phyloP scores from a whole-genome alignment of 352 stramenopile genomes.

The Pythium monospermum region DNA sequence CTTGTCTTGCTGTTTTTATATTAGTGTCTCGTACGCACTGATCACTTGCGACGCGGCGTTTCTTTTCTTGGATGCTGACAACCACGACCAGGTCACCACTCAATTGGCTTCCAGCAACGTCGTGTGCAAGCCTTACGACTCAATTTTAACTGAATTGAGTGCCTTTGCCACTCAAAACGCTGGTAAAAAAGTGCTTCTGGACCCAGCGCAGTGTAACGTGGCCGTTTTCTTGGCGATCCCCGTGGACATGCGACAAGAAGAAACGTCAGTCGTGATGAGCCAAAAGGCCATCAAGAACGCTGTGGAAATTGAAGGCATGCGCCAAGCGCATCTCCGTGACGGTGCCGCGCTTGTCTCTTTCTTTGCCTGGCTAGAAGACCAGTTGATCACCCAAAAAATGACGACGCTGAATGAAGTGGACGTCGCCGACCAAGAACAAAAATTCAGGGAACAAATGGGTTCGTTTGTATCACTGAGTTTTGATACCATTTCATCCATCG shows the following conservation, averaged over 20 bases:
- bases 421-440: constrained; percentile 90
- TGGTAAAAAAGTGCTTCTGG: constrained; percentile 63
- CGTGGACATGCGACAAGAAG: constrained; percentile 62
- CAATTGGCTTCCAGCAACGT: constrained; percentile 51
- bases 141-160: constrained; percentile 39
- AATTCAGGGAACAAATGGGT: constrained; percentile 78
- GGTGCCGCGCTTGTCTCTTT: constrained; percentile 93
- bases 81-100: constrained; percentile 48
- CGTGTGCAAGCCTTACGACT: constrained; percentile 56
- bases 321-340: constrained; percentile 93
- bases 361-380: constrained; percentile 90
- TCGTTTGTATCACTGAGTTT: constrained; percentile 94
- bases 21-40: constrained; percentile 91
- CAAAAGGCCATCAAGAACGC: constrained; percentile 93
- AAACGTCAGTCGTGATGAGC: constrained; percentile 70
- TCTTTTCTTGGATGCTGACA: constrained; percentile 90
- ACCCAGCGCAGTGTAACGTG: constrained; percentile 82
- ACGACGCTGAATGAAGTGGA: constrained; percentile 75
- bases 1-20: too few species aligned
- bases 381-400: constrained; percentile 53
- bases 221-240: constrained; percentile 78
- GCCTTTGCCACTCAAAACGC: constrained; percentile 43
- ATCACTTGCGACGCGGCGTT: constrained; percentile 86
- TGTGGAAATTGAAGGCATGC: constrained; percentile 95
- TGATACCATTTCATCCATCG: constrained; percentile 96